These are phyloP conservation scores for Rubroshorea leprosula DNA, from an alignment of 345 rosid species.

Conservation along the genomic window DNA sequence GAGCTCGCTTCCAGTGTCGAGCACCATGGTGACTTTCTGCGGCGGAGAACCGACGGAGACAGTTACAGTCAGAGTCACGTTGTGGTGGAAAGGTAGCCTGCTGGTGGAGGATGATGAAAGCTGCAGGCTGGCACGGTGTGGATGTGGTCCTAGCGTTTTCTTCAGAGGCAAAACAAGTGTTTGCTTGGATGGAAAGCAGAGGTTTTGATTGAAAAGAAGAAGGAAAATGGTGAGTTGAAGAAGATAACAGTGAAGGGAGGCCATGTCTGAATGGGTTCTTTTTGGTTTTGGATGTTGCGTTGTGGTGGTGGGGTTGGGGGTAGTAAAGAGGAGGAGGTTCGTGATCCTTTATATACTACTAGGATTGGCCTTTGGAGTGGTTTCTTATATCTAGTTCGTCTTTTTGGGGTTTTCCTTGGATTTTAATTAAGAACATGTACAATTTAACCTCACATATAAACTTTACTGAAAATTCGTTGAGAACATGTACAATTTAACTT, in stretches of 20 bases:
- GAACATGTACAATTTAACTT: too few species aligned
- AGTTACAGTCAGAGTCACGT: conserved; percentile 56
- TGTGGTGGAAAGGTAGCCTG: conserved; percentile 45
- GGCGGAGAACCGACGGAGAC: conserved; percentile 66
- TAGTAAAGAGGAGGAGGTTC: conserved; percentile 12
- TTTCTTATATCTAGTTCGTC: too few species aligned
- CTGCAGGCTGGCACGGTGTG: neutral
- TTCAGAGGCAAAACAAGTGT: conserved; percentile 42
- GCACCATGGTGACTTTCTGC: conserved; percentile 55
- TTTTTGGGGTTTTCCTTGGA: too few species aligned
- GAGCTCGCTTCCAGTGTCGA: conserved; percentile 78
- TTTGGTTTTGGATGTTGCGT: neutral
- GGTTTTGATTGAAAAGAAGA: conserved; percentile 25
- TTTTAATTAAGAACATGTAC: too few species aligned
- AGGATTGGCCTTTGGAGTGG: too few species aligned
- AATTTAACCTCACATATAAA: too few species aligned
- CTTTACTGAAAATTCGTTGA: too few species aligned
- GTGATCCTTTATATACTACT: too few species aligned
- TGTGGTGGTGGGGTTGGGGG: neutral
- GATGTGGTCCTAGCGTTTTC: conserved; percentile 10
- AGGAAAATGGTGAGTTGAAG: conserved; percentile 24
- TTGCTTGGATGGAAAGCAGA: conserved; percentile 29
- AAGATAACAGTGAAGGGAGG: conserved; percentile 6
- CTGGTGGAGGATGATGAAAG: conserved; percentile 18
- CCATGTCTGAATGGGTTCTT: conserved; percentile 9